phyloP scores from a whole-genome alignment of 2,329 filamentous ascomycete genomes.

The Lachnellula occidentalis region DNA sequence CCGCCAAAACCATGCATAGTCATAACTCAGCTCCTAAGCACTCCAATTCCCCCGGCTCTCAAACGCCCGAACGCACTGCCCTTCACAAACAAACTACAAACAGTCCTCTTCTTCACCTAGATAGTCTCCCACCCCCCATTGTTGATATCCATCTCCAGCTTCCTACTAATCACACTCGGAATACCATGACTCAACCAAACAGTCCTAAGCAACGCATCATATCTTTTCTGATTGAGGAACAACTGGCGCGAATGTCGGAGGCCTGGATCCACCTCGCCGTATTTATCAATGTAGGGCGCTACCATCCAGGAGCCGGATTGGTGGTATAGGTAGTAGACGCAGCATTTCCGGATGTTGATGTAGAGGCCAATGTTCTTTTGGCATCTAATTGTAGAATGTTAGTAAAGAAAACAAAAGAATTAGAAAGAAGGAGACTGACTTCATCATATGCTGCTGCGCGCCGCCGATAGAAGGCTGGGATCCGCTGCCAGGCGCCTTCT shows the following conservation, averaged over 20 bases:
- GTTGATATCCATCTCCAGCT: constrained; percentile 91
- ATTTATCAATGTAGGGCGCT: constrained; percentile 91
- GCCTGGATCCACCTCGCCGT: constrained; percentile 92
- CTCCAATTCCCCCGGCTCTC: background rate
- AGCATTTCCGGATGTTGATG: constrained; percentile 95
- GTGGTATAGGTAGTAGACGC: constrained; percentile 79
- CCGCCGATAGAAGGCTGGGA: constrained; percentile 59
- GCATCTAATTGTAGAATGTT: constrained; percentile 52
- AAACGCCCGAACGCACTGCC: background rate
- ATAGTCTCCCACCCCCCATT: constrained; percentile 96
- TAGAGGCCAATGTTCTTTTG: constrained; percentile 88
- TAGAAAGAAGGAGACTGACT: constrained; percentile 50
- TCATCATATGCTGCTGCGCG: constrained; percentile 83
- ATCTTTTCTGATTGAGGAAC: constrained; percentile 88
- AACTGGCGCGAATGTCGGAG: constrained; percentile 82
- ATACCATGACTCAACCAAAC: constrained; percentile 84
- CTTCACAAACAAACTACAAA: background rate
- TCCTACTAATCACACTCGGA: constrained; percentile 82
- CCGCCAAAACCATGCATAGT: too few relatives aligned
- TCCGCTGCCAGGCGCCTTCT: constrained; percentile 40
- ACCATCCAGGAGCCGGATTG: constrained; percentile 76
- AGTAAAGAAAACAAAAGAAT: constrained; percentile 15
- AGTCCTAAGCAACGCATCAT: constrained; percentile 79
- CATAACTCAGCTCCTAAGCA: background rate
- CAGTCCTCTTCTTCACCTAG: constrained; percentile 4